Percentiles rank a stretch among this genome's conserved stretches.
Evolutionary conservation across 192 early-diverging fungal species (phyloP).

Genomic region (Gonapodya prolifera): DNA sequence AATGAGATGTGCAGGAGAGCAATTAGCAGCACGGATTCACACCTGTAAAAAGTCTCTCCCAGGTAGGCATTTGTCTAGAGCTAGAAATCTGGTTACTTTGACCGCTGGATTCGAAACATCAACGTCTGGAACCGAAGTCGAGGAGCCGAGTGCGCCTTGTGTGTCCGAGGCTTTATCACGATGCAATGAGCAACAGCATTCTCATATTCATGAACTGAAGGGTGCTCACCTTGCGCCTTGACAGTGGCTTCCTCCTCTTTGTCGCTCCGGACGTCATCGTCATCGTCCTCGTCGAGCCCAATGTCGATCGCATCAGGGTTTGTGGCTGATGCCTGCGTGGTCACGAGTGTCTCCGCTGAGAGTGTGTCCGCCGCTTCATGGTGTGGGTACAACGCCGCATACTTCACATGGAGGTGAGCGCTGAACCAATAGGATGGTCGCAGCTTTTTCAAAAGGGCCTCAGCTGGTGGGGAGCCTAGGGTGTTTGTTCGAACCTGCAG

Average conservation of each 20-base stretch:
- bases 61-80: constrained; percentile 89
- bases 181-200: too few relatives aligned
- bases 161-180: too few relatives aligned
- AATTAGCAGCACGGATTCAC: not conserved
- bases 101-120: not conserved
- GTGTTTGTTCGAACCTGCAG: constrained; percentile 48
- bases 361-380: constrained; percentile 8
- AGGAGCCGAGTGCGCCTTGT: too few relatives aligned
- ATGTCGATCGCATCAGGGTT: constrained; percentile 55
- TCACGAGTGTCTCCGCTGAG: constrained; percentile 11
- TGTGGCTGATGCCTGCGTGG: not conserved
- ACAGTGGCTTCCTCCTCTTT: not conserved
- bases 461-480: constrained; percentile 63
- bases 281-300: constrained; percentile 22
- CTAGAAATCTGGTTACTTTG: constrained; percentile 62
- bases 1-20: not conserved
- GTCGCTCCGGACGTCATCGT: constrained; percentile 12
- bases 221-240: not conserved
- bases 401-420: constrained; percentile 91
- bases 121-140: not conserved
- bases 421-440: constrained; percentile 86
- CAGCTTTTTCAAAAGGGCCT: constrained; percentile 57
- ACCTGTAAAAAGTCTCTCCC: constrained; percentile 72
- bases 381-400: constrained; percentile 53
- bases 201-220: too few relatives aligned